Conservation (phyloP, 164 flowering plant genomes). For the Nymphaea thermarum region DNA sequence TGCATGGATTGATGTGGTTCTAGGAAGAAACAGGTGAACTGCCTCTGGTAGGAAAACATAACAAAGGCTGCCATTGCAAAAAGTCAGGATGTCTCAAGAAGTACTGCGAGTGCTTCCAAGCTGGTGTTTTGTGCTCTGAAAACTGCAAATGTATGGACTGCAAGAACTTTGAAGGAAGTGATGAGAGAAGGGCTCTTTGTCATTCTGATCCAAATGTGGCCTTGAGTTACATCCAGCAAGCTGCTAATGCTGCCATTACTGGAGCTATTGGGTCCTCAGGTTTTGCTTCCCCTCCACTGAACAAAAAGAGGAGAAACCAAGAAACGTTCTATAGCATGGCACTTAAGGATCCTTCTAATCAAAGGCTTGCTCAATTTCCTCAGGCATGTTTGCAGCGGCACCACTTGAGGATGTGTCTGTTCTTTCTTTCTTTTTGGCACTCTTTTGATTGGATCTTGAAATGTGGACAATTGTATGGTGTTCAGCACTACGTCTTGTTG, state of each 20-base stretch:
- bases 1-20: conserved; percentile 5
- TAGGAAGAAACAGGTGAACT: conserved; percentile 71
- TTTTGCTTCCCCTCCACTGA: conserved; percentile 62
- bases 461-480: too few species aligned
- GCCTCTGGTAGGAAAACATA: conserved; percentile 62
- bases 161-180: conserved; percentile 94
- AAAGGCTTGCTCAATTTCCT: conserved; percentile 40
- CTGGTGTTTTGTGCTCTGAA: conserved; percentile 91
- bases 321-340: conserved; percentile 38
- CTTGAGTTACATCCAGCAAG: conserved; percentile 75
- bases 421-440: background rate
- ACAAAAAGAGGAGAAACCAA: conserved; percentile 64
- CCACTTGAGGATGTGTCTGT: background rate
- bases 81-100: conserved; percentile 97
- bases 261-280: conserved; percentile 97
- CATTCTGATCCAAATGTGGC: conserved; percentile 65
- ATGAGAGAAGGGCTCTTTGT: conserved; percentile 86
- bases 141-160: conserved; percentile 96
- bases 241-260: conserved; percentile 94
- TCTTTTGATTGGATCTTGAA: too few species aligned
- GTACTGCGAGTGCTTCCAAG: conserved; percentile 98
- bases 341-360: conserved; percentile 39
- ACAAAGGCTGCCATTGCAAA: conserved; percentile 98
- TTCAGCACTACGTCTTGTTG: background rate
- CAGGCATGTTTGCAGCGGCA: conserved; percentile 40